These are phyloP conservation scores for Trichoderma sp. DNA, from an alignment of 2,329 filamentous ascomycete genomes.

Conservation along the genomic window DNA sequence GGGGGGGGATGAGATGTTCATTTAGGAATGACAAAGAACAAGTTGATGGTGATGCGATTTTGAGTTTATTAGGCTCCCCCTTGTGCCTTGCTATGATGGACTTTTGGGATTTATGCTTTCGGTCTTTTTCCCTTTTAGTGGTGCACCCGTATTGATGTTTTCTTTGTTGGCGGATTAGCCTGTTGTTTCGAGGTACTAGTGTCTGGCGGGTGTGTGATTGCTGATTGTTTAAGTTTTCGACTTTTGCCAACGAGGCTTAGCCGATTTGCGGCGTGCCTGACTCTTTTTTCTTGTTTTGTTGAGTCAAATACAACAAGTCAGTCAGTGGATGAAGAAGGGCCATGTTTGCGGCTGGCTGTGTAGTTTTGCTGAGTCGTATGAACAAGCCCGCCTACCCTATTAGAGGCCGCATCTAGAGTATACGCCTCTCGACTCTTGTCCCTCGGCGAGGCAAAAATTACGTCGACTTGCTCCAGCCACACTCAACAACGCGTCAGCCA, in stretches of 20 bases:
- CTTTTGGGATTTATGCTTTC: background rate
- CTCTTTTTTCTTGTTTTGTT: background rate
- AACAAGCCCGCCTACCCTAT: background rate
- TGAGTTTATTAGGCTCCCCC: background rate
- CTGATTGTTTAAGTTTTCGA: background rate
- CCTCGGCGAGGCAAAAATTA: constrained; percentile 14
- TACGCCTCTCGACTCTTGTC: background rate
- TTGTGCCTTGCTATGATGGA: background rate
- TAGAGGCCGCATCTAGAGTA: background rate
- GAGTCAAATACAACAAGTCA: background rate
- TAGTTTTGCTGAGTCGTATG: background rate
- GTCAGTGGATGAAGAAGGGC: background rate
- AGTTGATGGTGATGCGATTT: background rate
- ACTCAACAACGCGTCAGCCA: constrained; percentile 17
- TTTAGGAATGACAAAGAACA: background rate
- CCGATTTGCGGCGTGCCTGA: background rate
- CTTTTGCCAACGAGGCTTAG: background rate
- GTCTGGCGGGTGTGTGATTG: background rate
- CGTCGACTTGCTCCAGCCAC: constrained; percentile 14
- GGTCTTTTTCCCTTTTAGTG: background rate
- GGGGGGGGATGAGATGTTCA: background rate
- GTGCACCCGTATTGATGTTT: background rate
- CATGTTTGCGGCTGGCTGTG: constrained; percentile 1
- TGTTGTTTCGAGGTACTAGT: background rate
- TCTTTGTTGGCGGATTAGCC: background rate